Evolutionary conservation across 306 rosid genomes (phyloP), one percentile per base, ranked within the genome.

Genomic region (Astragalus membranaceus): DNA sequence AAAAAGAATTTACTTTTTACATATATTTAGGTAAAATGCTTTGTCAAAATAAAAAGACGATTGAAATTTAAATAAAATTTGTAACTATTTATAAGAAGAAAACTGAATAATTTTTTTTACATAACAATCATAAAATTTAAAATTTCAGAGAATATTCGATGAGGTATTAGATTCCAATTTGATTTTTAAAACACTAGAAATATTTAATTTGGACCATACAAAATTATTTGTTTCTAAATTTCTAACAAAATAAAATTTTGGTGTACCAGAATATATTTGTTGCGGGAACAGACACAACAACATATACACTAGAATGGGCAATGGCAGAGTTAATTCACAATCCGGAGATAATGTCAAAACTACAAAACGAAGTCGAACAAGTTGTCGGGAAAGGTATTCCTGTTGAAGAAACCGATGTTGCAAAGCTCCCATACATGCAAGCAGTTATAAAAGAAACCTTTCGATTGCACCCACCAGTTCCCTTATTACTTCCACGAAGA

Each of bases 201-300:
- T 20, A 20, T 20, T 20, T 20, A 20, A 20, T 20, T 20, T 20
- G 23, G 23, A 20, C 23, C 23, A 20, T 20, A 0, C 23, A 20
- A 20, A 0, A 4, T 3, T 4, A 5, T 0, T n/a, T 3, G 3
- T 4, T 37, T 30, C 7, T 8, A 46, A 13, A 4, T 3, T 37
- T 44, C 48, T 8, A 23, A 54, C 14, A 2, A 5, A 32, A 30
- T 17, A 9, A 20, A 20, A 17, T 13, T 6, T 47, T 80, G 42
- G 53, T 60, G n/a, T 47, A 2, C 5, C 33, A 88, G 88, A 86
- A 76, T 14, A 70, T 88, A 11, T 84, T 86, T 65, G 75, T 68
- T 5, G 91, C 87, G 1, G 89, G 91, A 5, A 84, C 82, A 0
- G 91, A 86, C n/a, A 84, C 91, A 68, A 84, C 84, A 2, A 64